Percentiles rank a stretch among this genome's conserved stretches.
Conservation (phyloP, 2,329 filamentous ascomycete genomes). For the Curvularia spicifera region DNA sequence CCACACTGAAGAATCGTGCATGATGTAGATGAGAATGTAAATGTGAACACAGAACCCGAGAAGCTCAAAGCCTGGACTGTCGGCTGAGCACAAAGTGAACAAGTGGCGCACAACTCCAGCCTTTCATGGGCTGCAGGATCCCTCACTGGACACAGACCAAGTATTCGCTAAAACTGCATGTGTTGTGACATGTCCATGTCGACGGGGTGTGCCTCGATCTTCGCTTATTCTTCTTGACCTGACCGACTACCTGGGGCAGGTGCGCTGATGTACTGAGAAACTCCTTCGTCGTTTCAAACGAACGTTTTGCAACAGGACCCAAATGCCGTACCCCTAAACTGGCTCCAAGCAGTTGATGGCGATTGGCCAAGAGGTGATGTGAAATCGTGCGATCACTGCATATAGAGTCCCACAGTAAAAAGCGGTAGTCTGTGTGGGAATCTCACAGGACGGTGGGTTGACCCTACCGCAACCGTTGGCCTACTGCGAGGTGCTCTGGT, state of each 20-base stretch:
- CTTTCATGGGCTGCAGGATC: constrained; percentile 3
- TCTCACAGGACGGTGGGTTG: constrained; percentile 7
- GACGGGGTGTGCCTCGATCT: background rate
- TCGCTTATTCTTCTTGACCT: constrained; percentile 3
- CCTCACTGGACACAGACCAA: constrained; percentile 3
- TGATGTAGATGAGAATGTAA: background rate
- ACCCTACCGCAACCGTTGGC: constrained; percentile 23
- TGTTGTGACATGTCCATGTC: constrained; percentile 10
- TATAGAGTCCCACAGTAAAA: constrained; percentile 7
- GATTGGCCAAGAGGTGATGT: background rate
- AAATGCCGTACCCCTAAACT: background rate
- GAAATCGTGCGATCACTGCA: constrained; percentile 15
- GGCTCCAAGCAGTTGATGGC: constrained; percentile 1
- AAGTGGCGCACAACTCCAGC: constrained; percentile 1
- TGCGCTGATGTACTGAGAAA: background rate
- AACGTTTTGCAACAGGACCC: background rate
- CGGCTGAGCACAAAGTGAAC: background rate
- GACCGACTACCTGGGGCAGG: constrained; percentile 4
- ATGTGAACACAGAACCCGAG: background rate
- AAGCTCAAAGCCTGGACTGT: background rate
- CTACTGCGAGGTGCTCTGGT: constrained; percentile 24
- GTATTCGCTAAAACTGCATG: constrained; percentile 4
- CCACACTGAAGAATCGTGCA: background rate
- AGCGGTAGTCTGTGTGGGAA: constrained; percentile 1
- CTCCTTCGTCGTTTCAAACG: background rate